A percentile compares a stretch with the other conserved stretches of the same genome.
Evolutionary conservation across 192 early-diverging fungal genomes (phyloP).

Genomic region (Coemansia sp.): DNA sequence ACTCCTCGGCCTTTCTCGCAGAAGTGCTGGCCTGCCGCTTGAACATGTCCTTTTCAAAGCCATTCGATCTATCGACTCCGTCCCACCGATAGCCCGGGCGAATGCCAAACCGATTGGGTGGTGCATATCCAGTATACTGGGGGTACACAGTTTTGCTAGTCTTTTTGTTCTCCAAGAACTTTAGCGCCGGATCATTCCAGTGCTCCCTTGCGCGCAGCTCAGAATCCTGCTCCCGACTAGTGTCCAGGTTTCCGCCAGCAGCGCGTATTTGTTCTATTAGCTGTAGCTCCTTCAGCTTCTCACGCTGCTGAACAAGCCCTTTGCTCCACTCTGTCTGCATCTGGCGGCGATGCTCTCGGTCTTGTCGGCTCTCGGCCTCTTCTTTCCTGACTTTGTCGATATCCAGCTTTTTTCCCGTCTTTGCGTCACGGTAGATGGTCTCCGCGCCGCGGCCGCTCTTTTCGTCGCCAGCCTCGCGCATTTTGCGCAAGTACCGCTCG

Average conservation of each 20-base stretch:
- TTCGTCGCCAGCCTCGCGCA: slow-evolving; percentile 15
- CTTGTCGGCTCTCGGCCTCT: slow-evolving; percentile 27
- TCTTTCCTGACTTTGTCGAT: slow-evolving; percentile 50
- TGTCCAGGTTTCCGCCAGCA: slow-evolving; percentile 50
- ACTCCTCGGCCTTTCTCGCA: slow-evolving; percentile 17
- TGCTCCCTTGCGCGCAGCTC: slow-evolving; percentile 54
- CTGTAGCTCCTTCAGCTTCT: slow-evolving; percentile 25
- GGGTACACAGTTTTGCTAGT: slow-evolving; percentile 25
- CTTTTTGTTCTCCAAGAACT: slow-evolving; percentile 50
- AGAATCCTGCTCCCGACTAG: slow-evolving; percentile 50
- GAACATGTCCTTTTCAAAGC: slow-evolving; percentile 62
- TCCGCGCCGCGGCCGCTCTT: slow-evolving; percentile 34
- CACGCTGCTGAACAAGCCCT: slow-evolving; percentile 61
- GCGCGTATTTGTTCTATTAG: slow-evolving; percentile 31
- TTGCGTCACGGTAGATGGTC: slow-evolving; percentile 67
- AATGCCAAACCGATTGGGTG: slow-evolving; percentile 68
- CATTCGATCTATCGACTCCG: slow-evolving; percentile 76
- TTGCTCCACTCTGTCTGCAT: slow-evolving; percentile 59
- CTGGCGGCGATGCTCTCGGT: slow-evolving; percentile 39
- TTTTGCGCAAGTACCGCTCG: slow-evolving; percentile 29
- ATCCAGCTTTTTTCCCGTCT: slow-evolving; percentile 58
- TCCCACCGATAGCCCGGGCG: slow-evolving; percentile 78
- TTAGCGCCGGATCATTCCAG: slow-evolving; percentile 72
- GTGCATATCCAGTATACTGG: slow-evolving; percentile 56
- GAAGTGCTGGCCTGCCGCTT: slow-evolving; percentile 20